Percentiles rank a stretch among this genome's conserved stretches.
Conservation (phyloP, 2,329 filamentous ascomycete genomes). For the Dendrostoma leiphaemia region DNA sequence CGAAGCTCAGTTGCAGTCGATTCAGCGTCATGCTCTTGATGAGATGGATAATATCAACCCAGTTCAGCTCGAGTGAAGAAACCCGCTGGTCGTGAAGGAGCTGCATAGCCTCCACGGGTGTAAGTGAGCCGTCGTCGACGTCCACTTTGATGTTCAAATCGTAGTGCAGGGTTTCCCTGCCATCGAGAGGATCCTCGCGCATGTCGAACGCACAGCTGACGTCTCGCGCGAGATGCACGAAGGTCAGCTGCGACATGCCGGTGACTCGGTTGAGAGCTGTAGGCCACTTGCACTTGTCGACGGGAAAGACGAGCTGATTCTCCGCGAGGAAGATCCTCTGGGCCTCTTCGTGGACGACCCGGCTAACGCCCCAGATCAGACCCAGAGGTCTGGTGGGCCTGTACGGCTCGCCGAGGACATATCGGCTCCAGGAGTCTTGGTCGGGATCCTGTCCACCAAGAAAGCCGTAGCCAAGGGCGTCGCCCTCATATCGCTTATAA, state of each 20-base stretch:
- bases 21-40: slow-evolving; percentile 12
- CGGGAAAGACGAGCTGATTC: slow-evolving; percentile 11
- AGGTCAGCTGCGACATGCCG: not conserved
- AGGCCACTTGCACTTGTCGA: not conserved
- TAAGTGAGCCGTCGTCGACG: not conserved
- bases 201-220: slow-evolving; percentile 16
- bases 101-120: not conserved
- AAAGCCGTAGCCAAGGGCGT: not conserved
- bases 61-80: not conserved
- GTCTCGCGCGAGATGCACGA: slow-evolving; percentile 1
- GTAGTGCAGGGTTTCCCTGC: not conserved
- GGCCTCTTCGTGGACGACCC: slow-evolving; percentile 3
- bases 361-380: slow-evolving; percentile 9
- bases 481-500: not conserved
- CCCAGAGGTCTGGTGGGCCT: not conserved
- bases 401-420: not conserved
- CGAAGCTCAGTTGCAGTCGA: slow-evolving; percentile 7
- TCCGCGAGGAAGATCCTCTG: not conserved
- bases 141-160: not conserved
- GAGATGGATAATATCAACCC: slow-evolving; percentile 5
- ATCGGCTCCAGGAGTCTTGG: too few species aligned
- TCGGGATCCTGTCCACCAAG: too few species aligned
- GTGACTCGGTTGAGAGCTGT: not conserved
- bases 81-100: slow-evolving; percentile 2
- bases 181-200: slow-evolving; percentile 2